Conservation (phyloP, 495 filamentous ascomycete genomes). For the Tuber magnatum region DNA sequence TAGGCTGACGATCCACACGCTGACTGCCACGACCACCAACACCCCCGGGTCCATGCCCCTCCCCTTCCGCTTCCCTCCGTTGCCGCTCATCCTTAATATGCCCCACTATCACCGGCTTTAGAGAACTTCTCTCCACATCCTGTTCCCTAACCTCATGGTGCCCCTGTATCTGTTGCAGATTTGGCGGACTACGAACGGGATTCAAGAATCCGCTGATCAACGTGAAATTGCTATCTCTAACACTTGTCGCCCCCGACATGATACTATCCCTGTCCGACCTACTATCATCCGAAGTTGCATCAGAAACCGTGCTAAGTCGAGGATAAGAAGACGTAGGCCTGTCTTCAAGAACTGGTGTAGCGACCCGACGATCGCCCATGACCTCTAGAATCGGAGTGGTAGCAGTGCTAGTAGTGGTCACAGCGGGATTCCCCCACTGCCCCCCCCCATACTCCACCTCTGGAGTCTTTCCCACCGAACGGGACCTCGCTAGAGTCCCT, state of each 20-base stretch:
- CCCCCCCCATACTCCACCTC: constrained; percentile 37
- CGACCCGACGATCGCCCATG: constrained; percentile 4
- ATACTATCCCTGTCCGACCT: constrained; percentile 28
- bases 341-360: constrained; percentile 20
- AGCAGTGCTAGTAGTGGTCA: constrained; percentile 7
- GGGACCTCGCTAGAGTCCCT: constrained; percentile 42
- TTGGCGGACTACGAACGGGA: constrained; percentile 23
- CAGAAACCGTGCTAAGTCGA: constrained; percentile 33
- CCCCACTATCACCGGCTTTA: constrained; percentile 25
- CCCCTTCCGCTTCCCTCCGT: constrained; percentile 2
- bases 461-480: constrained; percentile 50
- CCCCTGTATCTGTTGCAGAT: constrained; percentile 18
- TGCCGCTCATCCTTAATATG: constrained; percentile 11
- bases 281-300: constrained; percentile 26
- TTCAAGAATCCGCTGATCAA: constrained; percentile 31
- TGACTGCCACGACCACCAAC: constrained; percentile 7
- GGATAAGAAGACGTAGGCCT: constrained; percentile 29
- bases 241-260: constrained; percentile 22
- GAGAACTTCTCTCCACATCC: constrained; percentile 18
- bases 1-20: neutral
- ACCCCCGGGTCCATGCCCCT: neutral
- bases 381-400: constrained; percentile 2
- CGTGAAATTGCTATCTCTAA: constrained; percentile 33
- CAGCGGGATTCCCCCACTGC: constrained; percentile 23
- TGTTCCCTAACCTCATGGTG: constrained; percentile 1